These are phyloP conservation scores for Solanum tarijense DNA, from an alignment of 257 asterid species.

Conservation along the genomic window DNA sequence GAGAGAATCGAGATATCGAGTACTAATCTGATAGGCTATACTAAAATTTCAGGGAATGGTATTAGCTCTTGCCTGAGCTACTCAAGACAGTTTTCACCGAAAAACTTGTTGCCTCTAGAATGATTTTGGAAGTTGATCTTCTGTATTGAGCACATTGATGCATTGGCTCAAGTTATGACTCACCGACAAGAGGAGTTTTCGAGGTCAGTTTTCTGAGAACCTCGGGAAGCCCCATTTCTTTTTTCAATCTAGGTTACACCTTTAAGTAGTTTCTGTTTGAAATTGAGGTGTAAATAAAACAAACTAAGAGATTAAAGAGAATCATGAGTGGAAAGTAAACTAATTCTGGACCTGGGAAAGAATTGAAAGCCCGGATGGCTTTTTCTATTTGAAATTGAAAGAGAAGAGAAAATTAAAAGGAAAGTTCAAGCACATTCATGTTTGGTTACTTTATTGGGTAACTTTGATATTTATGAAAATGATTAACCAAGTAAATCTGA, in stretches of 20 bases:
- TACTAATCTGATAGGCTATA: not conserved
- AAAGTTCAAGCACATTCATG: not conserved
- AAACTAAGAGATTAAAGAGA: not conserved
- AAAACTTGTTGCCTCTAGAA: not conserved
- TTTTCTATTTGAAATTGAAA: not conserved
- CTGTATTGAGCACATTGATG: conserved; percentile 4
- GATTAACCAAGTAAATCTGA: not conserved
- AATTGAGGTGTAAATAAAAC: not conserved
- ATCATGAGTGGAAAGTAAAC: not conserved
- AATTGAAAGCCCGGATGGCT: not conserved
- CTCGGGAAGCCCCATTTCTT: not conserved
- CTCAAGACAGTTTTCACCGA: conserved; percentile 4
- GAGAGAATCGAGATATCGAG: not conserved
- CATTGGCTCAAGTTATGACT: conserved; percentile 49
- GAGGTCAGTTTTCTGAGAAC: conserved; percentile 46
- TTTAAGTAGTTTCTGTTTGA: not conserved
- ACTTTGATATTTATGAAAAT: not conserved
- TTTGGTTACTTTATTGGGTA: not conserved
- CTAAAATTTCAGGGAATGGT: conserved; percentile 13
- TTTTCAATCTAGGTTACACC: not conserved
- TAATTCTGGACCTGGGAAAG: not conserved
- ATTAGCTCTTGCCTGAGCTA: conserved; percentile 3
- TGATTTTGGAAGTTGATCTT: conserved; percentile 1
- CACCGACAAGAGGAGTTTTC: conserved; percentile 48
- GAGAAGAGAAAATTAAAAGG: not conserved